phyloP scores from a whole-genome alignment of 2,329 filamentous ascomycete species.

The Xylaria sp. region DNA sequence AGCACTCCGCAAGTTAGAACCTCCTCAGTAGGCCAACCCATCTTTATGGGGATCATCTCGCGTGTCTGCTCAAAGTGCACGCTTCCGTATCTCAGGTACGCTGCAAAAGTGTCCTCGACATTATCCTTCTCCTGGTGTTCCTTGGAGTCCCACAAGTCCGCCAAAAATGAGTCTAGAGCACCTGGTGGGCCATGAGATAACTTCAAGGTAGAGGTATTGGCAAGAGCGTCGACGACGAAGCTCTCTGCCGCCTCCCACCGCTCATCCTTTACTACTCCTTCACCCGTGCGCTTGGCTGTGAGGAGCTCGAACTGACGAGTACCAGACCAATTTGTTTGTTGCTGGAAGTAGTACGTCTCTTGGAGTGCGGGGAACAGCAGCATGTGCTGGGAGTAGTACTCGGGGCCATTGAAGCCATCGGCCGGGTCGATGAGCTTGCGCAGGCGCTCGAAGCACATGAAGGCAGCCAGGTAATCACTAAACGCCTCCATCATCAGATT shows the following conservation, averaged over 20 bases:
- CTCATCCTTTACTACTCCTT: constrained; percentile 43
- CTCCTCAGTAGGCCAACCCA: constrained; percentile 42
- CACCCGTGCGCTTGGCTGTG: constrained; percentile 41
- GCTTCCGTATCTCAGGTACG: constrained; percentile 47
- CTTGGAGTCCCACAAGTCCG: constrained; percentile 49
- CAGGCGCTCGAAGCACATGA: constrained; percentile 47
- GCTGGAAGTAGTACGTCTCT: constrained; percentile 48
- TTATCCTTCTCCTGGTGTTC: constrained; percentile 48
- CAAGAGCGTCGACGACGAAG: constrained; percentile 47
- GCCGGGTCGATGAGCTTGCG: constrained; percentile 49
- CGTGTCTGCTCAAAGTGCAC: constrained; percentile 46
- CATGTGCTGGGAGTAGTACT: constrained; percentile 49
- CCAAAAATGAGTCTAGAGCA: constrained; percentile 46
- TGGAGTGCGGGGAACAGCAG: constrained; percentile 47
- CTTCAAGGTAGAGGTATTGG: constrained; percentile 50
- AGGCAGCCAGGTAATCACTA: constrained; percentile 49
- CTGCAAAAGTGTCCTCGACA: constrained; percentile 46
- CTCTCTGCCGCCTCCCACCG: constrained; percentile 45
- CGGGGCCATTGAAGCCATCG: constrained; percentile 50
- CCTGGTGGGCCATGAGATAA: constrained; percentile 48
- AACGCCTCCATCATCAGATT: constrained; percentile 43
- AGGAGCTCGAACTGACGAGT: constrained; percentile 49
- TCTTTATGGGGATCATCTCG: constrained; percentile 41
- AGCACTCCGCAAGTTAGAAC: constrained; percentile 42
- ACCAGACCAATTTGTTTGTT: constrained; percentile 48